These are phyloP conservation scores for Fusarium bulbicola DNA, from an alignment of 2,329 filamentous ascomycete species.

Conservation along the genomic window DNA sequence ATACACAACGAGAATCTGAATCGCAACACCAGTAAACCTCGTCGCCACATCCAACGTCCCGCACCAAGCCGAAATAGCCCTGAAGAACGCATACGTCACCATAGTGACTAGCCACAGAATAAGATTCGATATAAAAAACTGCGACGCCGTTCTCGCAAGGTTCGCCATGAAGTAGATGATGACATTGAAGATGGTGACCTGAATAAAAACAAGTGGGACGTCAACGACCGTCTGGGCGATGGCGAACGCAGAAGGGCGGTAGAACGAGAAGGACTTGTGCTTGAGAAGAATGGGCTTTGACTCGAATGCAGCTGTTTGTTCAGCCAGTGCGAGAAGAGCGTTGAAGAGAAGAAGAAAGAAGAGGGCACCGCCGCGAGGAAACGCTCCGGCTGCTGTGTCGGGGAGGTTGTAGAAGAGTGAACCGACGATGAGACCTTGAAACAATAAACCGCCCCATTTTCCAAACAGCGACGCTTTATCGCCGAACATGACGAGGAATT, in stretches of 20 bases:
- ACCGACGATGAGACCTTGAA: constrained; percentile 79
- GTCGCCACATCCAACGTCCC: constrained; percentile 71
- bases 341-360: constrained; percentile 65
- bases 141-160: constrained; percentile 70
- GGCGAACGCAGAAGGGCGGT: constrained; percentile 66
- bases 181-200: constrained; percentile 74
- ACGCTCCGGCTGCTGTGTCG: constrained; percentile 70
- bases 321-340: constrained; percentile 75
- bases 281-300: constrained; percentile 73
- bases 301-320: constrained; percentile 72
- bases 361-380: constrained; percentile 58
- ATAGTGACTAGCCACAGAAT: constrained; percentile 69
- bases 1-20: constrained; percentile 73
- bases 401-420: constrained; percentile 79
- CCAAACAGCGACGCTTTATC: constrained; percentile 80
- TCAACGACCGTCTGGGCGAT: constrained; percentile 67
- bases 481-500: constrained; percentile 82
- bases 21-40: constrained; percentile 62
- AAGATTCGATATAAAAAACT: constrained; percentile 73
- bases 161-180: constrained; percentile 83
- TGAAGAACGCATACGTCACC: constrained; percentile 66
- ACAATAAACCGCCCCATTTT: constrained; percentile 81
- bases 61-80: constrained; percentile 67
- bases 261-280: constrained; percentile 76
- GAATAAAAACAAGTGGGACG: constrained; percentile 69